A percentile compares a stretch with the other conserved stretches of the same genome.
phyloP scores from a whole-genome alignment of 352 stramenopile genomes.

The Phytophthora sp. region DNA sequence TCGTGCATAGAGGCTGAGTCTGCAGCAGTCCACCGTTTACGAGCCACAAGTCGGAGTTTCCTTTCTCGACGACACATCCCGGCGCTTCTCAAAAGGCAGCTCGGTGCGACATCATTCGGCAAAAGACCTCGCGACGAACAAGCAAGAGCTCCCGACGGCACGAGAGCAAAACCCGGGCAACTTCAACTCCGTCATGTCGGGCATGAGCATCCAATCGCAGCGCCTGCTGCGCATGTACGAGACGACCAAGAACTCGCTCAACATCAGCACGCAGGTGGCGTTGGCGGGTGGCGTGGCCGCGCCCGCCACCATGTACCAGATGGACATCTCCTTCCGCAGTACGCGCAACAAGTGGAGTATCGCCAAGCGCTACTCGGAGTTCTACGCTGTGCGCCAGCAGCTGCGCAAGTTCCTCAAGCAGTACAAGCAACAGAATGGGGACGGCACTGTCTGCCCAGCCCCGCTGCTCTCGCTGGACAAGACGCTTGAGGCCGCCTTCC shows the following conservation, averaged over 20 bases:
- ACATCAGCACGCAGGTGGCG: constrained; percentile 81
- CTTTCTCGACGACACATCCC: constrained; percentile 13
- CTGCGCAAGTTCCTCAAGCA: constrained; percentile 76
- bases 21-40: constrained; percentile 16
- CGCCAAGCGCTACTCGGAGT: constrained; percentile 87
- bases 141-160: not conserved
- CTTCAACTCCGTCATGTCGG: constrained; percentile 48
- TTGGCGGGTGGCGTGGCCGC: constrained; percentile 44
- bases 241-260: constrained; percentile 80
- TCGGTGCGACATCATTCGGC: constrained; percentile 30
- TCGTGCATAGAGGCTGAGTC: constrained; percentile 33
- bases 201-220: constrained; percentile 52
- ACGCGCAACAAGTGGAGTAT: constrained; percentile 90
- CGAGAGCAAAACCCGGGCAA: constrained; percentile 2
- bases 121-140: constrained; percentile 22
- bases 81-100: constrained; percentile 5
- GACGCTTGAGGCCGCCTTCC: constrained; percentile 61
- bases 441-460: constrained; percentile 7
- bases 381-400: constrained; percentile 70
- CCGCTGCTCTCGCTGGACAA: constrained; percentile 57
- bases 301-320: constrained; percentile 85
- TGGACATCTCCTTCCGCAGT: constrained; percentile 86
- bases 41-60: constrained; percentile 21
- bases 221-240: constrained; percentile 78
- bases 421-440: constrained; percentile 47